Base-by-base conservation (phyloP, 2,329 filamentous ascomycete species). In the Epichloe typhina region DNA sequence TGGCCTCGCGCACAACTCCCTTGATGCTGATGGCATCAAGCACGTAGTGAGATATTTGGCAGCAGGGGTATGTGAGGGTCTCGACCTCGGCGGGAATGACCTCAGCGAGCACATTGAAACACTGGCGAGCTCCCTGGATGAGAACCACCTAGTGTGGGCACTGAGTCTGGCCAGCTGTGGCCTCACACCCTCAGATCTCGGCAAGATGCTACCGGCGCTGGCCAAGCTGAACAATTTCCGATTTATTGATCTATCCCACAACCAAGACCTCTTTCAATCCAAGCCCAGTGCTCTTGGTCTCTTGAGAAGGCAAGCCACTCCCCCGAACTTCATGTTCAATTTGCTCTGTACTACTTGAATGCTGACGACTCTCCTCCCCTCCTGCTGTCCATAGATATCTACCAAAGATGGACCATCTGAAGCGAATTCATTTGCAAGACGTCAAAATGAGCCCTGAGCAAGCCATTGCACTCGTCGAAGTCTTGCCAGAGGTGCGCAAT, bases 171-270 rank as follows among this genome's bases (percentile, higher is more conserved):
- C 89, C 1, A 84, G 89, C 59, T 96, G 90, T 68, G 87, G 88
- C 52, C 72, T 98, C 50, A 80, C 77, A 4, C 83, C 88, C 0
- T 73, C 79, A 0, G 82, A 84, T 11, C 71, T 97, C 21, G 84
- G 79, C 65, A 79, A 80, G 50, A 72, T 97, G 12, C 75, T 97
- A 47, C 88, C 88, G 4, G 80, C 80, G 6, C 69, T 97, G 50
- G 74, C 77, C 26, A 80, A 76, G 56, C 71, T 96, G 51, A 74
- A 76, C 2, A 79, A 84, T 55, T 84, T 96, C 62, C 82, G 86
- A 19, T 96, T 96, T 62, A 80, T 98, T 53, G 93, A 97, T 64
- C 72, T 98, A 37, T 95, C 88, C 5, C 88, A 95, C 61, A 97
- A 97, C 59, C 85, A 77, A 35, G 81, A 80, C 19, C 73, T 98